Conservation (phyloP, 495 filamentous ascomycete genomes). For the Parachaetomium inaequale region DNA sequence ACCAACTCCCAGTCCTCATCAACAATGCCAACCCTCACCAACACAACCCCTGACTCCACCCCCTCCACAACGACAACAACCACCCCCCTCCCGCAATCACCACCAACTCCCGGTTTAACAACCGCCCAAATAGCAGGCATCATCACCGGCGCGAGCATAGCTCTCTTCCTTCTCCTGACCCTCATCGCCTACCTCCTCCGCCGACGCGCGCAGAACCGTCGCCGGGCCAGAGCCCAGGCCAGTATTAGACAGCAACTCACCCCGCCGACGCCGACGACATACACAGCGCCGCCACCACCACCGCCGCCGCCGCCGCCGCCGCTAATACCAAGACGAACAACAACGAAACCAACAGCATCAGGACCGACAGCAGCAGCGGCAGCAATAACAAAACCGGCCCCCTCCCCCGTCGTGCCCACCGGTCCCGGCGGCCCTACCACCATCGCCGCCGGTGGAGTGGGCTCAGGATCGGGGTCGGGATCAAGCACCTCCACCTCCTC, state of each 20-base stretch:
- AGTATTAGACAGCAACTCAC: slow-evolving; percentile 22
- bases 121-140: slow-evolving; percentile 27
- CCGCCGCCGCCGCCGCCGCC: background rate
- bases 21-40: background rate
- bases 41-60: background rate
- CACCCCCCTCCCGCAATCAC: background rate
- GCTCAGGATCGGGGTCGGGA: background rate
- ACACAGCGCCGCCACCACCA: slow-evolving; percentile 1
- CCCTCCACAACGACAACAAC: background rate
- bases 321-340: background rate
- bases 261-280: too few relatives aligned
- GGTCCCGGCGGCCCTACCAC: background rate
- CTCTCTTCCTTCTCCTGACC: slow-evolving; percentile 24
- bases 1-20: background rate
- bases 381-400: background rate
- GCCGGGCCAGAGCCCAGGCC: slow-evolving; percentile 18
- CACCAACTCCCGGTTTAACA: slow-evolving; percentile 1
- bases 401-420: slow-evolving; percentile 6
- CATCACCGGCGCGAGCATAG: slow-evolving; percentile 20
- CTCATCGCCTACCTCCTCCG: slow-evolving; percentile 29
- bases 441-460: background rate
- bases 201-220: slow-evolving; percentile 16
- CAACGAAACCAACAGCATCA: background rate
- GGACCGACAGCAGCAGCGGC: background rate
- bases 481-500: background rate